Percentiles rank a stretch among this genome's conserved stretches.
phyloP scores from a whole-genome alignment of 176 grass and related monocot genomes.

The Stipa capillata region DNA sequence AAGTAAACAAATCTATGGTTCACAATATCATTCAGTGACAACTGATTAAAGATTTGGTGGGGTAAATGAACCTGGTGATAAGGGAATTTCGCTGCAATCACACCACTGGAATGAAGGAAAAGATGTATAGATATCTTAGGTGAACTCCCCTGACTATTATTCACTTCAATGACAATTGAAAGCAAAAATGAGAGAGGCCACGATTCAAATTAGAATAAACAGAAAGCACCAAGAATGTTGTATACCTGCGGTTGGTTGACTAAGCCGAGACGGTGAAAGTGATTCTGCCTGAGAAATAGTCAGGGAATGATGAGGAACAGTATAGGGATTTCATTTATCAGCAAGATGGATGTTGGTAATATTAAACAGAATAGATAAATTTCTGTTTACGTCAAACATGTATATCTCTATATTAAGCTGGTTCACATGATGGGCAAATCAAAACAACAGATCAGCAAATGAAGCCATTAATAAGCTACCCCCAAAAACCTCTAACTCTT shows the following conservation, averaged over 20 bases:
- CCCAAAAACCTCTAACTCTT: background rate
- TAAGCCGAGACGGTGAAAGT: conserved; percentile 35
- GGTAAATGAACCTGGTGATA: conserved; percentile 48
- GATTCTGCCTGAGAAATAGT: conserved; percentile 46
- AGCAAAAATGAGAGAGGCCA: conserved; percentile 6
- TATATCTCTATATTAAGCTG: background rate
- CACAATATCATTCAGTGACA: background rate
- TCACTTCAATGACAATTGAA: conserved; percentile 32
- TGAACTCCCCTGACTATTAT: conserved; percentile 16
- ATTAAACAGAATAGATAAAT: background rate
- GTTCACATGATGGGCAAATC: background rate
- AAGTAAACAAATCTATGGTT: conserved; percentile 11
- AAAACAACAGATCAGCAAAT: background rate
- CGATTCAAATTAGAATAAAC: background rate
- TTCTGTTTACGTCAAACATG: background rate
- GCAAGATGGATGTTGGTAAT: background rate
- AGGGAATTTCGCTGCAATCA: conserved; percentile 58
- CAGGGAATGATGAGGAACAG: background rate
- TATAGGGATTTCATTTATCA: background rate
- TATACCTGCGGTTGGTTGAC: conserved; percentile 46
- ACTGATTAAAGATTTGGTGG: background rate
- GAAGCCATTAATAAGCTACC: background rate
- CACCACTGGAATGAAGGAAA: conserved; percentile 63
- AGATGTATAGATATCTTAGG: conserved; percentile 46
- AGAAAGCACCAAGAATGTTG: conserved; percentile 7